Percentiles rank a stretch among this genome's conserved stretches.
Evolutionary conservation across 73 alveolate genomes (phyloP).

Genomic region (Uronychia binucleata): DNA sequence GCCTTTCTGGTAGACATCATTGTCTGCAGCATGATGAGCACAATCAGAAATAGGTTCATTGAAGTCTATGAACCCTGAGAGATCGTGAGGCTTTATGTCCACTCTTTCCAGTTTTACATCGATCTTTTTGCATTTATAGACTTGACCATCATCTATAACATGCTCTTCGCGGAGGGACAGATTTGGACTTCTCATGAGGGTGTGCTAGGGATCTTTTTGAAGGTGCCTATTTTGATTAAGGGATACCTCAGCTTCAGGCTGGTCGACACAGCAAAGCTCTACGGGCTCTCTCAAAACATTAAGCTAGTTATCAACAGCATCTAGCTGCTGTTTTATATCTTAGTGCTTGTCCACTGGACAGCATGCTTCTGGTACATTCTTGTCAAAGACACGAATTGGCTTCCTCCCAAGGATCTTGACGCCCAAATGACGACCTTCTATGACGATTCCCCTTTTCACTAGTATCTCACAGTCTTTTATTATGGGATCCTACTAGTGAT

Average conservation of each 20-base stretch:
- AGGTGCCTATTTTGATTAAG: not conserved
- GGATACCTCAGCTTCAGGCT: not conserved
- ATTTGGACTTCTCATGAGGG: not conserved
- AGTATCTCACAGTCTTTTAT: slow-evolving; percentile 50
- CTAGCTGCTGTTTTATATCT: slow-evolving; percentile 46
- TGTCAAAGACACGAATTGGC: slow-evolving; percentile 41
- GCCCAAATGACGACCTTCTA: slow-evolving; percentile 35
- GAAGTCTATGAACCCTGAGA: not conserved
- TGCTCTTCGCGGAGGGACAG: not conserved
- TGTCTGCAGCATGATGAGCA: not conserved
- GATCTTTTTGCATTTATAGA: not conserved
- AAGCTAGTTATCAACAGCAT: slow-evolving; percentile 53
- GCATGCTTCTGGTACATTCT: slow-evolving; percentile 73
- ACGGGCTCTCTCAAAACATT: slow-evolving; percentile 9
- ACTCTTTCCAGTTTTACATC: not conserved
- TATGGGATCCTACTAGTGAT: slow-evolving; percentile 47
- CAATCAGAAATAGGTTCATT: not conserved
- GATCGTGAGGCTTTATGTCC: not conserved
- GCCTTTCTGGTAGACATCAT: not conserved
- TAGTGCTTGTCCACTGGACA: slow-evolving; percentile 63
- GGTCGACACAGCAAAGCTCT: not conserved
- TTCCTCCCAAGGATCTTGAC: slow-evolving; percentile 56
- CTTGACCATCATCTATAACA: not conserved
- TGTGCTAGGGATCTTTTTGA: not conserved
- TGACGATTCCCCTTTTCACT: slow-evolving; percentile 6